Percentiles rank a stretch among this genome's conserved stretches.
phyloP scores from a whole-genome alignment of 2,329 filamentous ascomycete genomes.

The Aspergillus brunneoviolaceus region DNA sequence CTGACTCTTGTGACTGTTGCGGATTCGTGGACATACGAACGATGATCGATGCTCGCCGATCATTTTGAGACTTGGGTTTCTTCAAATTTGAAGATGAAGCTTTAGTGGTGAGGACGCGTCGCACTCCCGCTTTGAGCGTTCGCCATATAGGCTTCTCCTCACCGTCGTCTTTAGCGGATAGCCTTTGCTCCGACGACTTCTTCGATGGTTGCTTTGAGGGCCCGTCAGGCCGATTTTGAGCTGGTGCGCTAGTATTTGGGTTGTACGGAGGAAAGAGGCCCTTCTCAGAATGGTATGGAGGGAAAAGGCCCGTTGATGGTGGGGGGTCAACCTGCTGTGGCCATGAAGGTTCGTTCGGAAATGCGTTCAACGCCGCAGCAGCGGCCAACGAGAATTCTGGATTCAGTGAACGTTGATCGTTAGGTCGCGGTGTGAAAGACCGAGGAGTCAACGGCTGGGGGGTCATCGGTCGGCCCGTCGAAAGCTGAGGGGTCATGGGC shows the following conservation, averaged over 20 bases:
- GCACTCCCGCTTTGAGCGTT: constrained; percentile 2
- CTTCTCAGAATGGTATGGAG: background rate
- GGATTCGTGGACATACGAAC: constrained; percentile 3
- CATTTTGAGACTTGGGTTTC: background rate
- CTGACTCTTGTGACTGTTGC: background rate
- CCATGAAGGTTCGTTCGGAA: background rate
- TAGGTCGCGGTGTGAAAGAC: background rate
- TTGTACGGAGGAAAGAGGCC: background rate
- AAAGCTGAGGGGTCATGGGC: background rate
- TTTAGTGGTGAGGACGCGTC: constrained; percentile 4
- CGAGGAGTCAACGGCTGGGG: background rate
- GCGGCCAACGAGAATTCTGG: background rate
- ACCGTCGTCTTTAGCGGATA: background rate
- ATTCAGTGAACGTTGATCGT: background rate
- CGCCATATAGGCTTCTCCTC: constrained; percentile 2
- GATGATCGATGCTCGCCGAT: constrained; percentile 3
- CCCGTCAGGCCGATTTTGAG: background rate
- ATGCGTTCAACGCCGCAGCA: background rate
- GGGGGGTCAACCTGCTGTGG: background rate
- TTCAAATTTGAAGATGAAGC: background rate
- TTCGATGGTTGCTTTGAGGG: background rate
- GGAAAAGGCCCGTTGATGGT: background rate
- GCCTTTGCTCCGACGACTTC: background rate
- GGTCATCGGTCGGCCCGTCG: background rate
- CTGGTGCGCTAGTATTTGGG: background rate